Evolutionary conservation across 176 grass and related monocot species (phyloP).

Genomic region (Bromus sterilis): DNA sequence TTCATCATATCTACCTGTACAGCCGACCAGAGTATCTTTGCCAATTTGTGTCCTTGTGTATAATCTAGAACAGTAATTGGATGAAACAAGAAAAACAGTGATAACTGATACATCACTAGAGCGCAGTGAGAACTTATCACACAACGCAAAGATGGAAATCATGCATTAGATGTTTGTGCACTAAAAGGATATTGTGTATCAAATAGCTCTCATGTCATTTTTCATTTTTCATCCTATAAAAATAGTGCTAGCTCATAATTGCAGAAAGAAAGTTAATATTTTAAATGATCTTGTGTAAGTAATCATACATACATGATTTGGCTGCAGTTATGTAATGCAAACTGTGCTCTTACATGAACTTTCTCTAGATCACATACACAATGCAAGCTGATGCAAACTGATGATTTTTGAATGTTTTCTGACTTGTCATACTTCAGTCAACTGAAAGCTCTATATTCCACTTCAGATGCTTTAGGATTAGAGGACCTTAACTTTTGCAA

Average conservation of each 20-base stretch:
- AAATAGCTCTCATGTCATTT: not conserved
- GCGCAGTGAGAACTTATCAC: not conserved
- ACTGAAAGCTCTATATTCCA: too few relatives aligned
- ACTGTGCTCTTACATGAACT: not conserved
- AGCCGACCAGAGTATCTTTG: conserved; percentile 4
- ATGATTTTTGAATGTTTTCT: too few relatives aligned
- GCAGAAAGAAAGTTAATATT: not conserved
- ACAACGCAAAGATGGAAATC: not conserved
- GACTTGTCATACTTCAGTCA: too few relatives aligned
- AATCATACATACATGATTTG: not conserved
- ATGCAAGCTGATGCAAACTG: too few relatives aligned
- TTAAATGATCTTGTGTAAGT: not conserved
- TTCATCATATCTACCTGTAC: too few relatives aligned
- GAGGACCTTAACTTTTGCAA: too few relatives aligned
- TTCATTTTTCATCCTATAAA: not conserved
- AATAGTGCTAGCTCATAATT: conserved; percentile 4
- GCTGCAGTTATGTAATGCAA: not conserved
- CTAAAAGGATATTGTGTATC: not conserved
- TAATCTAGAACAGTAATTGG: conserved; percentile 8
- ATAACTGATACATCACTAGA: not conserved
- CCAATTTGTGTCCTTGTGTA: not conserved
- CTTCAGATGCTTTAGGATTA: too few relatives aligned
- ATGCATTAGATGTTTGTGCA: not conserved
- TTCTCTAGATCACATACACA: too few relatives aligned
- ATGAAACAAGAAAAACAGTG: not conserved